Base-by-base conservation (phyloP, 768 basidiomycete genomes). In the Termitomyces sp. region DNA sequence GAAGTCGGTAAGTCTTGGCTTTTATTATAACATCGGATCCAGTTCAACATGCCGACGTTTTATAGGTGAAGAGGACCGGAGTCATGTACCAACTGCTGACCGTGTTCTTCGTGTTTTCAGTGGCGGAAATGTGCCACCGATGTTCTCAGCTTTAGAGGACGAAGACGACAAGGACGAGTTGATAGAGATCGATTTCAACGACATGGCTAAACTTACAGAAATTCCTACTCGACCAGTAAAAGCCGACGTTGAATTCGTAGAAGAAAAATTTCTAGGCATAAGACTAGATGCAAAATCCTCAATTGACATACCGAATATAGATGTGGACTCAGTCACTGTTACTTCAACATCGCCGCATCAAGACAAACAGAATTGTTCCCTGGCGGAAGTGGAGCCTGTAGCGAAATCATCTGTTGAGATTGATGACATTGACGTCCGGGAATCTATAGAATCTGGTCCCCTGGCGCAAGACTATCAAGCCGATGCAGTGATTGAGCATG, bases 71-170 rank as follows among this genome's bases (percentile, higher is more conserved):
- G 71, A 75, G 30, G 77, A 82, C 51, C 62, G 76, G 43, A 81
- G 77, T 46, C 79, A 83, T 68, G 74, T 81, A 5, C 89, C 90
- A 6, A 91, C 89, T 4, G 87, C 88, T 0, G 80, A 86, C n/a
- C 77, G 73, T 10, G 81, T 92, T 26, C 71, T 78, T 30, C 81
- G 76, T 2, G 75, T 91, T 1, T 91, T 91, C 71, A 80, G 78
- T 57, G 75, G 69, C 9, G 61, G 62, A 3, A 55, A 62, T 62
- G 54, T 64, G 31, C 63, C 61, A 21, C 55, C 55, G 45, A 56
- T 66, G 43, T 57, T 66, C 15, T 68, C 68, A 2, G 28, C 38
- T 28, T 68, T 69, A 0, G 72, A 68, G 26, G 68, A 68, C 17
- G 75, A 73, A 1, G 56, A 63, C 14, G 65, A 65, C 4, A 65